A percentile compares a stretch with the other conserved stretches of the same genome.
phyloP scores from a whole-genome alignment of 2,329 filamentous ascomycete genomes.

The Remersonia thermophila region DNA sequence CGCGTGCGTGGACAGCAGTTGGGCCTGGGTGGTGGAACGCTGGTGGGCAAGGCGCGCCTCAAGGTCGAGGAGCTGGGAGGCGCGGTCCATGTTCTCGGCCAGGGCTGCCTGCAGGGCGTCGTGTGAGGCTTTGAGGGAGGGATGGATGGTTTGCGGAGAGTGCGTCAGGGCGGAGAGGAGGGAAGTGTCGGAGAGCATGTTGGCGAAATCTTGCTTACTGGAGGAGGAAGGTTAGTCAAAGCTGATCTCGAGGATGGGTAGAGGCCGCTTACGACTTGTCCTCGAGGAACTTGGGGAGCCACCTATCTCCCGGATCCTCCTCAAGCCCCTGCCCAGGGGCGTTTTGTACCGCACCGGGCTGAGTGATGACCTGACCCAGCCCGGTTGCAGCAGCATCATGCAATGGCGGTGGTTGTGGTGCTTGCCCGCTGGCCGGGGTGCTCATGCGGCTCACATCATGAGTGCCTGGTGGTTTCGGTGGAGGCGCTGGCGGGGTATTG shows the following conservation, averaged over 20 bases:
- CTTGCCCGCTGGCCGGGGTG: constrained; percentile 42
- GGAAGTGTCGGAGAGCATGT: constrained; percentile 49
- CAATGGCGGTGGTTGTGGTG: constrained; percentile 29
- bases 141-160: constrained; percentile 54
- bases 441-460: constrained; percentile 56
- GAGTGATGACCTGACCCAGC: constrained; percentile 14
- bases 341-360: constrained; percentile 7
- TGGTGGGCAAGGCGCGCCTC: constrained; percentile 46
- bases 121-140: constrained; percentile 55
- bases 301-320: constrained; percentile 57
- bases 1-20: constrained; percentile 70
- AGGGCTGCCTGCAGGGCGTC: constrained; percentile 53
- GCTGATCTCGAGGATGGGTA: too few species aligned
- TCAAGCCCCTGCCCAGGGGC: constrained; percentile 27
- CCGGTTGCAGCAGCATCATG: constrained; percentile 22
- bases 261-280: constrained; percentile 67
- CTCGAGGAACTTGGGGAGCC: constrained; percentile 64
- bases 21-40: constrained; percentile 62
- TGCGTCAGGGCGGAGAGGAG: constrained; percentile 67
- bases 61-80: constrained; percentile 47
- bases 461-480: constrained; percentile 60
- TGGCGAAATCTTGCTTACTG: constrained; percentile 68
- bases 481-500: constrained; percentile 52
- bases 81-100: constrained; percentile 58
- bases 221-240: too few species aligned